phyloP scores from a whole-genome alignment of 2,329 filamentous ascomycete genomes.

The Cordyceps javanica region DNA sequence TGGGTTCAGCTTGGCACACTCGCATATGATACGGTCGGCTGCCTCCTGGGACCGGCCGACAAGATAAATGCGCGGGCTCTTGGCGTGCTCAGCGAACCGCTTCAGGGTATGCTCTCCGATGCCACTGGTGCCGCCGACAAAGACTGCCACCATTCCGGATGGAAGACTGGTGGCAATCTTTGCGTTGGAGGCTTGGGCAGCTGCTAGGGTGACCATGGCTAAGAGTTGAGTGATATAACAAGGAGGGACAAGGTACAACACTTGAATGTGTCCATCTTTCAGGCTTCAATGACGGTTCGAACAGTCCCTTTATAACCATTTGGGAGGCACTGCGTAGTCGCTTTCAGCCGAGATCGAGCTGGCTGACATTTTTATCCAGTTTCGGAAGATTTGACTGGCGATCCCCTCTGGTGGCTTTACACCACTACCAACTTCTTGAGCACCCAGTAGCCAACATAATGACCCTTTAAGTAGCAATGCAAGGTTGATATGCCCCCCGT shows the following conservation, averaged over 20 bases:
- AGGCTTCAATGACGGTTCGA: not conserved
- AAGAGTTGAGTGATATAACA: not conserved
- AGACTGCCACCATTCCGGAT: conserved; percentile 39
- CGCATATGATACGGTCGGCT: conserved; percentile 33
- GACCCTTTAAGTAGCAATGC: too few species aligned
- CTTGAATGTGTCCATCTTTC: too few species aligned
- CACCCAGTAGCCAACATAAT: too few species aligned
- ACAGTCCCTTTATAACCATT: not conserved
- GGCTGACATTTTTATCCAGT: not conserved
- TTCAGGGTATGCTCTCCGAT: conserved; percentile 43
- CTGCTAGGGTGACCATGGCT: conserved; percentile 28
- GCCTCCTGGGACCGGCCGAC: conserved; percentile 39
- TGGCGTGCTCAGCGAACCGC: conserved; percentile 34
- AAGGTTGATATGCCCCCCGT: too few species aligned
- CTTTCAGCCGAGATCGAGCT: not conserved
- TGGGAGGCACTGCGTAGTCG: not conserved
- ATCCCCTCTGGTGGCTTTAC: not conserved
- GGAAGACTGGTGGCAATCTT: conserved; percentile 26
- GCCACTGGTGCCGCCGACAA: conserved; percentile 45
- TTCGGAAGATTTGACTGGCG: not conserved
- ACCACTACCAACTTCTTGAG: not conserved
- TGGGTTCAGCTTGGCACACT: conserved; percentile 37
- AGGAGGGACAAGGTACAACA: not conserved
- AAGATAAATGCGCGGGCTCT: conserved; percentile 38
- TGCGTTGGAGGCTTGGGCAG: conserved; percentile 29